Evolutionary conservation across 768 basidiomycete species (phyloP).

Genomic region (Hemileccinum rubropunctum): DNA sequence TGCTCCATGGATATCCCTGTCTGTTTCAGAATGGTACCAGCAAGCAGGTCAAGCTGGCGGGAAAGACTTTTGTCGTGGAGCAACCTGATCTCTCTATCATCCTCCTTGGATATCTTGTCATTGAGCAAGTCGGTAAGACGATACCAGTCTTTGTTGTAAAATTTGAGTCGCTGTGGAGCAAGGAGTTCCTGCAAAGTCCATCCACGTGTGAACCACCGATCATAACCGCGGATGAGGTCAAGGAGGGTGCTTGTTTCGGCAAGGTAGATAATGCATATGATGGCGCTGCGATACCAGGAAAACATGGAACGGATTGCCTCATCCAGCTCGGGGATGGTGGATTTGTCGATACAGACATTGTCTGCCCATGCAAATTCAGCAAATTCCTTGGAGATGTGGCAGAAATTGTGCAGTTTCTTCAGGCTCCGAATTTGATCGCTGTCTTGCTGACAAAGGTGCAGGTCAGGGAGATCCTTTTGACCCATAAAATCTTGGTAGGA

Average conservation of each 20-base stretch:
- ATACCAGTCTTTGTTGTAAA: not conserved
- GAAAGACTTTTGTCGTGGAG: not conserved
- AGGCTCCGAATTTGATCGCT: not conserved
- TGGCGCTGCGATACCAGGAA: not conserved
- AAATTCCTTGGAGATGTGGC: not conserved
- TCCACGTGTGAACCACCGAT: constrained; percentile 1
- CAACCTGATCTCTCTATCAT: not conserved
- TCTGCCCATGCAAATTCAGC: constrained; percentile 1
- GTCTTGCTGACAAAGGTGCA: not conserved
- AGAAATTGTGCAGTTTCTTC: not conserved
- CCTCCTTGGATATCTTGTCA: not conserved
- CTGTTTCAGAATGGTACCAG: not conserved
- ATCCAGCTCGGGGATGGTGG: not conserved
- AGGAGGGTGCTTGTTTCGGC: not conserved
- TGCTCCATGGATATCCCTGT: not conserved
- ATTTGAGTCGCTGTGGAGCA: not conserved
- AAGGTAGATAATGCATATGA: constrained; percentile 2
- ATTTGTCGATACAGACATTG: not conserved
- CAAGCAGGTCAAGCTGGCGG: not conserved
- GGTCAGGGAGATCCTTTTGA: not conserved
- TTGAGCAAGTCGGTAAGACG: not conserved
- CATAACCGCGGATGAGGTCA: not conserved
- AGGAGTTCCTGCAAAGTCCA: constrained; percentile 5
- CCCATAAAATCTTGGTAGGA: not conserved
- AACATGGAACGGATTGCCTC: constrained; percentile 7